Base-by-base conservation (phyloP, 2,329 filamentous ascomycete species). In the Rhinocladiella similis region DNA sequence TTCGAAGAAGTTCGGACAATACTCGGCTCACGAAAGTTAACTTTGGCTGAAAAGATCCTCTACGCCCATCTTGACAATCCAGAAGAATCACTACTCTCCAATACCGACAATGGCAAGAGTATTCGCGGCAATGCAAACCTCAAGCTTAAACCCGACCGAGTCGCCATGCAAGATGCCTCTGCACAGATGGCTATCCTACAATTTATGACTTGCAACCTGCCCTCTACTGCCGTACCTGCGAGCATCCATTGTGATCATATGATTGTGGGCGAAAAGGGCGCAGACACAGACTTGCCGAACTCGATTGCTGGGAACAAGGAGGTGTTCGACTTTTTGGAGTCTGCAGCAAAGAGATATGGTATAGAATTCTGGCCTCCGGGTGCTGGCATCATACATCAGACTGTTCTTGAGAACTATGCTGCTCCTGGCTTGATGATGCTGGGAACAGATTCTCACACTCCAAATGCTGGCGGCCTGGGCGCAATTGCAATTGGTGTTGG, bases 171-270 rank as follows among this genome's bases (percentile, higher is more conserved):
- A 76, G 94, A 99, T 79, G 94, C 94, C 13, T 96, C 91, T 27
- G 94, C 94, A 5, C 94, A 99, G 78, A 99, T 99, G 94, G 94
- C 94, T 1, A 79, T 99, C 63, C 79, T 99, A 66, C 94, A 99
- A 76, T 99, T 99, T 81, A 99, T 99, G 93, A 90, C 90, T 25
- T 99, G 94, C 74, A 90, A 91, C 53, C 82, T 99, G 52, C 89
- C 88, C 25, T 85, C 85, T 57, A 96, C 94, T 1, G 92, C 92
- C 9, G 93, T 99, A 48, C 94, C 94, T 10, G 93, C 94, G 47
- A 97, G 92, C 73, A 97, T 97, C 66, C 94, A 99, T 78, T 99
- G 94, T 76, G 94, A 99, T 77, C 94, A 99, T 74, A 87, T 99
- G 86, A 97, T 99, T 76, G 93, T 97, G 27, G 94, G 93, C 54